Evolutionary conservation across 805 yeast species (phyloP).

Genomic region (Candida nitratophila): DNA sequence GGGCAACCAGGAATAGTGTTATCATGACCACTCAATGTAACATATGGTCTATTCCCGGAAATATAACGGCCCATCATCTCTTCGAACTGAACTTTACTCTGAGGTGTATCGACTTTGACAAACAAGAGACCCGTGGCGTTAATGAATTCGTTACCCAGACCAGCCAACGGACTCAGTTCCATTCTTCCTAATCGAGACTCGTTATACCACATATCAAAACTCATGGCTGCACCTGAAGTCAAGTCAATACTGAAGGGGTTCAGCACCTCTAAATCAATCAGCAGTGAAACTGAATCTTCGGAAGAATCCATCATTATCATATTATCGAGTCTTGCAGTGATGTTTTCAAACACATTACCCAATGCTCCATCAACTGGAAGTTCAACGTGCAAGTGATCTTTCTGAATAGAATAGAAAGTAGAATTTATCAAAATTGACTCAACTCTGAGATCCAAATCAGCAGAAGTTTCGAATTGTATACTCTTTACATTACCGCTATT

Average conservation of each 20-base stretch:
- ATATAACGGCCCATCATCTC: constrained; percentile 30
- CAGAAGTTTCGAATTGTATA: constrained; percentile 1
- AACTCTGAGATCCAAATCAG: constrained; percentile 12
- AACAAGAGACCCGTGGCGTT: constrained; percentile 16
- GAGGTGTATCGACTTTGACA: constrained; percentile 9
- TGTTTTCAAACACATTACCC: not conserved
- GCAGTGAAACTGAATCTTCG: constrained; percentile 16
- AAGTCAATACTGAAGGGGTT: constrained; percentile 27
- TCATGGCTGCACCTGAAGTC: constrained; percentile 10
- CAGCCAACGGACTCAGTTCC: constrained; percentile 15
- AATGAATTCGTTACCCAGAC: constrained; percentile 13
- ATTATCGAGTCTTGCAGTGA: constrained; percentile 4
- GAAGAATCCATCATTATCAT: constrained; percentile 23
- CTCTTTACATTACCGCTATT: not conserved
- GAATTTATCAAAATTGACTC: constrained; percentile 17
- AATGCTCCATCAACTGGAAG: not conserved
- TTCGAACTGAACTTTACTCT: constrained; percentile 20
- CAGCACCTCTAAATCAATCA: constrained; percentile 23
- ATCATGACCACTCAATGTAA: constrained; percentile 23
- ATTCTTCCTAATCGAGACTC: constrained; percentile 28
- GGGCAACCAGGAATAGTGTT: constrained; percentile 17
- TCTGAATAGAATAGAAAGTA: constrained; percentile 3
- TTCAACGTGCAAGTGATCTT: not conserved
- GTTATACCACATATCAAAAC: constrained; percentile 20
- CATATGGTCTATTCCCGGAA: constrained; percentile 29